Base-by-base conservation (phyloP, 129 eudicot genomes). In the Lonicera japonica region DNA sequence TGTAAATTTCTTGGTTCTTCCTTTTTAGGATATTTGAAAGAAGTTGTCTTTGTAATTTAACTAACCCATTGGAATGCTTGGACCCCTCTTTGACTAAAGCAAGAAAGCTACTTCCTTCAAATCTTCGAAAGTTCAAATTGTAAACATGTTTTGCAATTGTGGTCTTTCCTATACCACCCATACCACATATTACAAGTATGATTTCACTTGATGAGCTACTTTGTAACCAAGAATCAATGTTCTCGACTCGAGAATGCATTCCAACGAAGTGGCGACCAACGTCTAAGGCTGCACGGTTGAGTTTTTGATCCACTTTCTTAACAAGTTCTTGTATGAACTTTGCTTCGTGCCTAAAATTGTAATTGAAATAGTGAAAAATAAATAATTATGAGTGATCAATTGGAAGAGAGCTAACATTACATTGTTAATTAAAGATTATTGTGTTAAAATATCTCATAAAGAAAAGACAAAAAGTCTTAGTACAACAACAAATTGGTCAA, bases 201-300 rank as follows among this genome's bases (percentile, higher is more conserved):
- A 0, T 21, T 21, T 38, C 62, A 54, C 55, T 5, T 5, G 34
- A 22, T 5, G 71, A 62, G 12, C 25, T 38, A 9, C 70, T 45
- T 45, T 25, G 71, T 65, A 79, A 50, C 84, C 84, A 79, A 21
- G n/a, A 50, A 39, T 24, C 47, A 17, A 79, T 79, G 23, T 47
- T 51, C 0, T n/a, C 20, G 8, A 56, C 71, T 29, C 72, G 50
- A 16, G 19, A 22, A 16, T 66, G 52, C 6, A 74, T 70, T 18
- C 84, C 84, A 9, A 70, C 34, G 34, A 52, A 80, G 64, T 70
- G 25, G 11, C 8, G 57, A 13, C 56, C 45, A 55, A 79, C 55
- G 21, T 45, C 14, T 14, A 79, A 22, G 19, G 25, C 11, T 12
- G 36, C 17, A 19, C 16, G 34, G 11, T 21, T 53, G 19, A 75